Evolutionary conservation across 768 basidiomycete species (phyloP).

Genomic region (Heimioporus sp.): DNA sequence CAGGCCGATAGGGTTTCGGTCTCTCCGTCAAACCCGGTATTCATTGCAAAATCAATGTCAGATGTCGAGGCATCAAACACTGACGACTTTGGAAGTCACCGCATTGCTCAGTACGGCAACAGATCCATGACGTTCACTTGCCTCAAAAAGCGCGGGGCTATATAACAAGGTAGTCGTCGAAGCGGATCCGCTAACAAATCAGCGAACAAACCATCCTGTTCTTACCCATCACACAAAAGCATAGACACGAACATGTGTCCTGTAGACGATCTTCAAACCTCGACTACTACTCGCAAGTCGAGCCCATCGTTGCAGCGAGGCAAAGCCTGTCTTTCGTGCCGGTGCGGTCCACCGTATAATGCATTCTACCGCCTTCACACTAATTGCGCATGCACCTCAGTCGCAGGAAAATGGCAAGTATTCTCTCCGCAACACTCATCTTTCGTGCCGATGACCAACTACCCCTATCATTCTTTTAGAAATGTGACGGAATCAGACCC

Average conservation of each 20-base stretch:
- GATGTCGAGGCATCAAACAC: neutral
- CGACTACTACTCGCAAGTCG: neutral
- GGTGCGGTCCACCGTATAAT: conserved; percentile 30
- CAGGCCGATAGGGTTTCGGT: neutral
- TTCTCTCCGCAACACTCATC: no score
- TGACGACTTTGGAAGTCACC: neutral
- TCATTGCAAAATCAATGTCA: neutral
- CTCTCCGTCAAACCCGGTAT: neutral
- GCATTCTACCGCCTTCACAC: neutral
- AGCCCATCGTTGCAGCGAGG: conserved; percentile 41
- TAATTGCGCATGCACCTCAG: conserved; percentile 22
- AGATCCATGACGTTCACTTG: neutral
- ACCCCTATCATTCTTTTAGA: conserved; percentile 34
- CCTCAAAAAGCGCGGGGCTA: neutral
- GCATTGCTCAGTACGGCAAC: neutral
- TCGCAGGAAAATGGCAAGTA: conserved; percentile 47
- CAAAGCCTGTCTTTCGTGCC: conserved; percentile 52
- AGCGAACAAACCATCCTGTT: neutral
- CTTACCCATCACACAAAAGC: neutral
- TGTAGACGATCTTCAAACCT: conserved; percentile 3
- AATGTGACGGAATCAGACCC: conserved; percentile 66
- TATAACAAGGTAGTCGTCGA: conserved; percentile 3
- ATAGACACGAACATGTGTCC: conserved; percentile 1
- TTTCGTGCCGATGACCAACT: neutral
- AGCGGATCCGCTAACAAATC: neutral